Evolutionary conservation across 2,329 filamentous ascomycete genomes (phyloP).

Genomic region (Epichloe brachyelytri): DNA sequence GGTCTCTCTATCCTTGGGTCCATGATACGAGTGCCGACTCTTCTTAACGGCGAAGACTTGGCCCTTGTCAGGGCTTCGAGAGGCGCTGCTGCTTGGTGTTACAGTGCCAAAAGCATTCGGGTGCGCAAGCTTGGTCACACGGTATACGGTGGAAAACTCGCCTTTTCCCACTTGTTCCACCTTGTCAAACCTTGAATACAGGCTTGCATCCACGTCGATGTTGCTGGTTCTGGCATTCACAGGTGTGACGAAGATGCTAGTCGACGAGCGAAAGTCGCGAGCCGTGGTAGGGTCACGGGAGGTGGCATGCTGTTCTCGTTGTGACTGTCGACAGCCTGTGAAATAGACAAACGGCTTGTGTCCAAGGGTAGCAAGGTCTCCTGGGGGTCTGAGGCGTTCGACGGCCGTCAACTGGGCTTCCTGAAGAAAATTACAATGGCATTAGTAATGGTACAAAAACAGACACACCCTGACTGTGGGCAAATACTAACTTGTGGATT

Average conservation of each 20-base stretch:
- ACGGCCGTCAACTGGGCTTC: constrained; percentile 46
- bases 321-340: constrained; percentile 36
- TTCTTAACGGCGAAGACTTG: constrained; percentile 89
- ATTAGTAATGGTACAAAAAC: constrained; percentile 7
- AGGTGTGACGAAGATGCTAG: constrained; percentile 48
- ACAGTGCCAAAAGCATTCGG: constrained; percentile 26
- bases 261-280: constrained; percentile 36
- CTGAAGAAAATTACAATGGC: constrained; percentile 22
- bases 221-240: constrained; percentile 57
- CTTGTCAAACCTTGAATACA: constrained; percentile 66
- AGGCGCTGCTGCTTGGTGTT: constrained; percentile 33
- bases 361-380: constrained; percentile 66
- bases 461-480: not conserved
- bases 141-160: constrained; percentile 88
- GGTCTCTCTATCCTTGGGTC: constrained; percentile 64
- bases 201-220: constrained; percentile 57
- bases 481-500: constrained; percentile 32
- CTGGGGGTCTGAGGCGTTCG: constrained; percentile 67
- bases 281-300: constrained; percentile 68
- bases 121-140: constrained; percentile 41
- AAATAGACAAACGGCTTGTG: constrained; percentile 72
- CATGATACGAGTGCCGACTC: constrained; percentile 65
- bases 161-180: constrained; percentile 73
- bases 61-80: constrained; percentile 39
- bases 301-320: constrained; percentile 24